Evolutionary conservation across 768 basidiomycete genomes (phyloP).

Genomic region (Leccinum rimulosum): DNA sequence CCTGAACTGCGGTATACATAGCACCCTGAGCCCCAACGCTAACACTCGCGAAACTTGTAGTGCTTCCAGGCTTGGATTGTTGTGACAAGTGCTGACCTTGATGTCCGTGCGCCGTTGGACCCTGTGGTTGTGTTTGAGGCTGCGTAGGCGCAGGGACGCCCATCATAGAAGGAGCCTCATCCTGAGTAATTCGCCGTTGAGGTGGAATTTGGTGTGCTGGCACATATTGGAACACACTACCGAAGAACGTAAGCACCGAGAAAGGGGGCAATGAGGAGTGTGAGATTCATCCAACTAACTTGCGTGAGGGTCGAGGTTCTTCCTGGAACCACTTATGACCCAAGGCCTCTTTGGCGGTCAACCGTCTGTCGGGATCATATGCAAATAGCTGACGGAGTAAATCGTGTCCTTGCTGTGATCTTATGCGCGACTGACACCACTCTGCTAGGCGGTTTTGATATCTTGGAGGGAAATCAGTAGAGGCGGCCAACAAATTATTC

Average conservation of each 20-base stretch:
- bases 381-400: conserved; percentile 83
- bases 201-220: conserved; percentile 73
- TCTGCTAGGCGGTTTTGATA: conserved; percentile 60
- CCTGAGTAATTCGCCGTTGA: conserved; percentile 84
- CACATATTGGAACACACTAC: conserved; percentile 73
- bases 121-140: conserved; percentile 40
- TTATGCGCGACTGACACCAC: conserved; percentile 74
- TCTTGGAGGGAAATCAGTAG: conserved; percentile 32
- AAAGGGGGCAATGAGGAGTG: neutral
- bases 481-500: neutral
- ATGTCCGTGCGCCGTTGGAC: conserved; percentile 45
- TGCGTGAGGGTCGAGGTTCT: conserved; percentile 80
- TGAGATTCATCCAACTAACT: conserved; percentile 50
- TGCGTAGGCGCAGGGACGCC: conserved; percentile 52
- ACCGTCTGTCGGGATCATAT: conserved; percentile 85
- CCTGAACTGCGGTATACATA: conserved; percentile 29
- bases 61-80: conserved; percentile 54
- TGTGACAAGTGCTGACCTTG: conserved; percentile 41
- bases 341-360: conserved; percentile 81
- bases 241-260: conserved; percentile 8
- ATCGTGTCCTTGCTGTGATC: conserved; percentile 66
- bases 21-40: conserved; percentile 48
- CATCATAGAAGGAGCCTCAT: conserved; percentile 89
- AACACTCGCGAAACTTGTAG: conserved; percentile 60
- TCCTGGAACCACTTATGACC: conserved; percentile 91